Percentiles rank a stretch among this genome's conserved stretches.
phyloP scores from a whole-genome alignment of 306 rosid genomes.

The Casuarina cunninghamiana region DNA sequence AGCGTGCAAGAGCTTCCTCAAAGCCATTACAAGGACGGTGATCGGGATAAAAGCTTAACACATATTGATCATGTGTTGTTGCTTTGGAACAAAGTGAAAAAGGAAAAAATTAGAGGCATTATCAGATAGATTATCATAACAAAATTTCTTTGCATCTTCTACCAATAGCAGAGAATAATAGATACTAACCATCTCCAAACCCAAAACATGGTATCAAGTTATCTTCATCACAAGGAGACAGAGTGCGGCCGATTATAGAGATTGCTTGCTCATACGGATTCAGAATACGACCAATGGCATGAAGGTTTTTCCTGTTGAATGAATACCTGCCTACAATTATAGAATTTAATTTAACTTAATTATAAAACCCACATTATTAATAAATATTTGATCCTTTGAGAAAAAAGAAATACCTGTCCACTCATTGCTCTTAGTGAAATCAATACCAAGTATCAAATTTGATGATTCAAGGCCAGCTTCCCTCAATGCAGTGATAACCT shows the following conservation, averaged over 20 bases:
- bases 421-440: slow-evolving; percentile 98
- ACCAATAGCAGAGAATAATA: slow-evolving; percentile 17
- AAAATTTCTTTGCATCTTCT: slow-evolving; percentile 14
- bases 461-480: slow-evolving; percentile 97
- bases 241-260: slow-evolving; percentile 79
- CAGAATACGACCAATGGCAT: slow-evolving; percentile 57
- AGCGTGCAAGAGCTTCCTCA: slow-evolving; percentile 81
- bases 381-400: background rate
- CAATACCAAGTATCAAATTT: slow-evolving; percentile 84
- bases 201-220: slow-evolving; percentile 94
- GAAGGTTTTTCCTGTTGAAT: slow-evolving; percentile 82
- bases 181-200: slow-evolving; percentile 84
- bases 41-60: slow-evolving; percentile 66
- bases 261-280: slow-evolving; percentile 99
- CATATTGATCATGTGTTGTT: slow-evolving; percentile 68
- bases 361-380: background rate
- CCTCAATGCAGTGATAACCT: slow-evolving; percentile 90
- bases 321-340: slow-evolving; percentile 66
- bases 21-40: slow-evolving; percentile 68
- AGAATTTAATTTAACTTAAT: slow-evolving; percentile 22
- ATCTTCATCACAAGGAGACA: slow-evolving; percentile 94
- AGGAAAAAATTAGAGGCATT: slow-evolving; percentile 8
- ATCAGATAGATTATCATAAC: slow-evolving; percentile 15
- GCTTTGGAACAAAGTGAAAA: slow-evolving; percentile 43
- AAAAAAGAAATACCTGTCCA: slow-evolving; percentile 77